Evolutionary conservation across 164 flowering plant species (phyloP).

Genomic region (Echeveria elegans): DNA sequence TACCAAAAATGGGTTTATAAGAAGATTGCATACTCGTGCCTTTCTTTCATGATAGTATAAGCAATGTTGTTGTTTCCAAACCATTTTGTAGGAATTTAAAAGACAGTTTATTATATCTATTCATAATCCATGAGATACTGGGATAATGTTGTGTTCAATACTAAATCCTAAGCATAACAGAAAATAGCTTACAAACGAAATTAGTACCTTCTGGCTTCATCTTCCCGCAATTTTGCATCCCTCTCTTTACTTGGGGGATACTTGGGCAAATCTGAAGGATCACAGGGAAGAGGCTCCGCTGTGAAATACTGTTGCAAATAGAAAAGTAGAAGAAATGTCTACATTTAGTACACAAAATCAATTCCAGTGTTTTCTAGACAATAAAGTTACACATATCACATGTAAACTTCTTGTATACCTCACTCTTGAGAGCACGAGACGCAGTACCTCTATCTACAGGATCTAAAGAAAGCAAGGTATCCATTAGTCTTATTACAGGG

Average conservation of each 20-base stretch:
- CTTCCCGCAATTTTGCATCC: constrained; percentile 87
- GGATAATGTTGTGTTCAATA: not conserved
- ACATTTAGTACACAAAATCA: not conserved
- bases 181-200: too few species aligned
- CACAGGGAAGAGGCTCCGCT: constrained; percentile 73
- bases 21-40: not conserved
- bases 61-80: not conserved
- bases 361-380: not conserved
- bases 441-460: constrained; percentile 91
- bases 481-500: constrained; percentile 72
- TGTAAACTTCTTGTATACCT: constrained; percentile 48
- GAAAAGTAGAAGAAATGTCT: not conserved
- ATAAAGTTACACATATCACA: not conserved
- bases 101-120: not conserved
- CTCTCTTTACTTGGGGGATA: constrained; percentile 96
- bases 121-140: not conserved
- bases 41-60: not conserved
- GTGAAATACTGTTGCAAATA: constrained; percentile 57
- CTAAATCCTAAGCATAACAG: not conserved
- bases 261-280: constrained; percentile 89
- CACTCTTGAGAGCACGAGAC: constrained; percentile 66
- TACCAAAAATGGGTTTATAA: not conserved
- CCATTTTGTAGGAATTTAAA: not conserved
- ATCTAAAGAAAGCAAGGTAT: constrained; percentile 73
- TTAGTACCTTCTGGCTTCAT: constrained; percentile 87